Evolutionary conservation across 257 asterid species (phyloP).

Genomic region (Apocynum venetum): DNA sequence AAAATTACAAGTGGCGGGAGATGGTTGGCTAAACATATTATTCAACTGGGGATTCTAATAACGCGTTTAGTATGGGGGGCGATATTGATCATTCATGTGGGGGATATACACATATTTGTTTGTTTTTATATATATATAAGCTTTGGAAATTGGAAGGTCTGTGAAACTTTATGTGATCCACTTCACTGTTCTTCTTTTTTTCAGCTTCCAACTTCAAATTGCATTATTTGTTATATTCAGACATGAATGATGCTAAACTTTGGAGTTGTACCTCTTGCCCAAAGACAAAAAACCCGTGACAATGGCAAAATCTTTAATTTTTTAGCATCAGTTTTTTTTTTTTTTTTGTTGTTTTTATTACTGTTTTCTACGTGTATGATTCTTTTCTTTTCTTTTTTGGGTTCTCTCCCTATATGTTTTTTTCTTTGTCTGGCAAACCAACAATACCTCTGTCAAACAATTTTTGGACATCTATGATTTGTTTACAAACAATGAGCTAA

Average conservation of each 20-base stretch:
- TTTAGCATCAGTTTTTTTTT: neutral
- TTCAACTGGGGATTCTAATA: neutral
- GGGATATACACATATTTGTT: neutral
- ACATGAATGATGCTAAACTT: conserved; percentile 15
- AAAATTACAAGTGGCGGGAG: neutral
- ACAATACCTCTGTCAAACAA: neutral
- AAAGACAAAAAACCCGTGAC: conserved; percentile 64
- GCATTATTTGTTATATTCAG: neutral
- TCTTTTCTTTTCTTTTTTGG: neutral
- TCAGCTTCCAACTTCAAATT: too few relatives aligned
- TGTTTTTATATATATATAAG: neutral
- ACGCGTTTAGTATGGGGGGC: conserved; percentile 13
- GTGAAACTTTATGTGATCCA: conserved; percentile 16
- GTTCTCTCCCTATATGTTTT: neutral
- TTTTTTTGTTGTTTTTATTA: conserved; percentile 1
- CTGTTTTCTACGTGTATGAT: neutral
- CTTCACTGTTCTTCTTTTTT: neutral
- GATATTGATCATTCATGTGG: too few relatives aligned
- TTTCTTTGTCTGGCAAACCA: neutral
- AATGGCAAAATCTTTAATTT: conserved; percentile 33
- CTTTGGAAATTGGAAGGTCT: neutral
- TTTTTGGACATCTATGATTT: neutral
- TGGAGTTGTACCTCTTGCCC: conserved; percentile 32
- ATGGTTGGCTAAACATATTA: neutral
- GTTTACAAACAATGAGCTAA: neutral